phyloP scores from a whole-genome alignment of 805 yeast genomes.

The Ogataea dorogensis region DNA sequence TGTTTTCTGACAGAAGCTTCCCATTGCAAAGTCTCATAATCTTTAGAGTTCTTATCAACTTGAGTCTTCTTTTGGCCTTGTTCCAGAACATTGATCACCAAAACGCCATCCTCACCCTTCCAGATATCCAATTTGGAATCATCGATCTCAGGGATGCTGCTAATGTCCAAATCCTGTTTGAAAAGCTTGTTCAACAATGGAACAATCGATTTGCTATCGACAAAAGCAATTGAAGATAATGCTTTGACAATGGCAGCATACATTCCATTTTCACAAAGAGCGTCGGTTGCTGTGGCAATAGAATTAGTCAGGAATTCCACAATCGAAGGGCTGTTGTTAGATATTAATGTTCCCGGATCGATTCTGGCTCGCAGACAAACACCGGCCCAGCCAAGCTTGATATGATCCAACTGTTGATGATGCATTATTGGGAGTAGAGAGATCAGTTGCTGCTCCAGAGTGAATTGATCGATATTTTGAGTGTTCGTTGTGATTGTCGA shows the following conservation, averaged over 20 bases:
- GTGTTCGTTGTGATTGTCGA: slow-evolving; percentile 36
- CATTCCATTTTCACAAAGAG: slow-evolving; percentile 40
- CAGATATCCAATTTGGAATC: slow-evolving; percentile 59
- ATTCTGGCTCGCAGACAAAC: slow-evolving; percentile 54
- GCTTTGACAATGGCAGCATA: slow-evolving; percentile 52
- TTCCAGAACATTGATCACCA: slow-evolving; percentile 64
- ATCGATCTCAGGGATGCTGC: slow-evolving; percentile 40
- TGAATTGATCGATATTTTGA: slow-evolving; percentile 20
- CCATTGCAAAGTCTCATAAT: slow-evolving; percentile 86
- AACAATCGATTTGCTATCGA: slow-evolving; percentile 55
- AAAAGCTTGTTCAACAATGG: slow-evolving; percentile 50
- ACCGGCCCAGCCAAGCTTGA: slow-evolving; percentile 72
- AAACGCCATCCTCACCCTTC: slow-evolving; percentile 64
- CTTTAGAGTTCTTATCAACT: slow-evolving; percentile 73
- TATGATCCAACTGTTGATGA: slow-evolving; percentile 34
- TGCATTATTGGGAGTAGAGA: slow-evolving; percentile 46
- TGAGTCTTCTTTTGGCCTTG: slow-evolving; percentile 40
- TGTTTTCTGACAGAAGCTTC: slow-evolving; percentile 80
- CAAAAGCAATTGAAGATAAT: slow-evolving; percentile 51
- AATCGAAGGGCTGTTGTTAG: slow-evolving; percentile 24
- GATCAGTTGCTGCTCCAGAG: slow-evolving; percentile 36
- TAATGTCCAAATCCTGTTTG: slow-evolving; percentile 39
- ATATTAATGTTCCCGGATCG: slow-evolving; percentile 65
- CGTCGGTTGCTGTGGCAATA: slow-evolving; percentile 15
- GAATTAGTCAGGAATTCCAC: slow-evolving; percentile 23